Evolutionary conservation across 345 rosid species (phyloP).

Genomic region (Syzygium aromaticum): DNA sequence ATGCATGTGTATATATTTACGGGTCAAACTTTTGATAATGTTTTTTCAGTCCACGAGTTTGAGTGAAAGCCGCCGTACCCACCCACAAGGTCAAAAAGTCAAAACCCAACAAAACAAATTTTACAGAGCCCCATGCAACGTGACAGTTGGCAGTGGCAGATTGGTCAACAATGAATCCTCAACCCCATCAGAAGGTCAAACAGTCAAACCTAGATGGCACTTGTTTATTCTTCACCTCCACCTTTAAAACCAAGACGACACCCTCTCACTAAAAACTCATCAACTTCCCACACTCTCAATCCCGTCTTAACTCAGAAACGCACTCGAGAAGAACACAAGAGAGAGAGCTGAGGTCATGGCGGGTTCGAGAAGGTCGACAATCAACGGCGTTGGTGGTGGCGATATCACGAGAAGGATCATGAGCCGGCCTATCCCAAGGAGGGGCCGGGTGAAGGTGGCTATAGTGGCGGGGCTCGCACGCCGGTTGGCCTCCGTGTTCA

Average conservation of each 20-base stretch:
- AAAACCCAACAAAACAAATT: not conserved
- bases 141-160: not conserved
- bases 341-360: not conserved
- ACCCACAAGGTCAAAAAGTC: not conserved
- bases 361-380: not conserved
- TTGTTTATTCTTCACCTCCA: not conserved
- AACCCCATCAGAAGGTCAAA: not conserved
- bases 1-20: no score
- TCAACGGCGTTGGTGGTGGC: no score
- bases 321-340: not conserved
- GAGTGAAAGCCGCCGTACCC: no score
- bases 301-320: no score
- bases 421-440: slow-evolving; percentile 1
- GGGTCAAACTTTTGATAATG: no score
- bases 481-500: slow-evolving; percentile 48
- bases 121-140: not conserved
- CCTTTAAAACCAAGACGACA: not conserved
- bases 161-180: not conserved
- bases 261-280: not conserved
- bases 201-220: not conserved
- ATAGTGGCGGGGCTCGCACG: slow-evolving; percentile 47
- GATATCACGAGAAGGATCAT: not conserved
- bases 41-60: no score
- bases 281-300: not conserved
- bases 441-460: slow-evolving; percentile 65